Evolutionary conservation across 345 rosid species (phyloP).

Genomic region (Conringia planisiliqua): DNA sequence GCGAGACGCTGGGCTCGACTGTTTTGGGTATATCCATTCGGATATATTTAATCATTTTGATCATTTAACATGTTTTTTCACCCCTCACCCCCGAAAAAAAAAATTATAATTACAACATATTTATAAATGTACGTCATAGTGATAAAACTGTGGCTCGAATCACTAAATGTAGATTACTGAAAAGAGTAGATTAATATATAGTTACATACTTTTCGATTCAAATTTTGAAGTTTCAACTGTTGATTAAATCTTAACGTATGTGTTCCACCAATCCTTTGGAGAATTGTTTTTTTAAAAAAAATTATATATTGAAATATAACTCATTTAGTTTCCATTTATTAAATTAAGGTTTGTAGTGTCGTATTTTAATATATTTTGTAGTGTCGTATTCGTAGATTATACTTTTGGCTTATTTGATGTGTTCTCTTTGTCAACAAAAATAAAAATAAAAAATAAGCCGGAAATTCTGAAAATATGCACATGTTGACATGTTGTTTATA

Average conservation of each 20-base stretch:
- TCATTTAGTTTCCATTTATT: background rate
- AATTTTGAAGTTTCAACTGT: background rate
- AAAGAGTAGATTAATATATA: background rate
- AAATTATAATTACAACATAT: no score
- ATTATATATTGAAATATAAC: background rate
- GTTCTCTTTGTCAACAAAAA: background rate
- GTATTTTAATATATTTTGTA: background rate
- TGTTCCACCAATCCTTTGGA: background rate
- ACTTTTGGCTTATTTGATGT: background rate
- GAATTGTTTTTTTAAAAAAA: background rate
- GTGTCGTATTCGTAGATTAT: background rate
- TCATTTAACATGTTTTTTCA: no score
- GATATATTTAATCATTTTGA: background rate
- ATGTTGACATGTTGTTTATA: background rate
- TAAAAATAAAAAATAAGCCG: background rate
- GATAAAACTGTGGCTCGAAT: background rate
- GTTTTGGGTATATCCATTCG: background rate
- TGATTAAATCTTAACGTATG: background rate
- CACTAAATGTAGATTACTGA: background rate
- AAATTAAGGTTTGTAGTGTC: background rate
- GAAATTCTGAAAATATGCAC: background rate
- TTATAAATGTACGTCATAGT: background rate
- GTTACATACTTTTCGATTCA: background rate
- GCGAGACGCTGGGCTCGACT: background rate
- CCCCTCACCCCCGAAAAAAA: no score